These are phyloP conservation scores for Vigna unguiculata DNA, from an alignment of 306 rosid genomes.

Conservation along the genomic window DNA sequence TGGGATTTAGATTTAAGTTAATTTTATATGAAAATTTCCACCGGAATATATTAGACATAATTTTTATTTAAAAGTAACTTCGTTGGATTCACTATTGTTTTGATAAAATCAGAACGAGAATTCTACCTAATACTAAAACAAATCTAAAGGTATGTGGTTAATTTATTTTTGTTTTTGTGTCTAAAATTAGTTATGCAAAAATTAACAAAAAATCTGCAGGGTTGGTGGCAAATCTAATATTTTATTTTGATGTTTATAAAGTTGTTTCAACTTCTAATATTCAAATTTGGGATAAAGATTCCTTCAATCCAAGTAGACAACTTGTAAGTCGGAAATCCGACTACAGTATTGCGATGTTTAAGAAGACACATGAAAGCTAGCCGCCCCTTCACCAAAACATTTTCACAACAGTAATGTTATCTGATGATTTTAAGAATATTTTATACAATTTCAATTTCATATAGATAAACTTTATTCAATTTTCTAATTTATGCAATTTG, in stretches of 20 bases:
- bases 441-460: too few relatives aligned
- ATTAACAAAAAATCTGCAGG: neutral
- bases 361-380: too few relatives aligned
- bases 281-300: neutral
- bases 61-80: neutral
- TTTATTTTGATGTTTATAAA: neutral
- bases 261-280: neutral
- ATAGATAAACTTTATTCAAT: too few relatives aligned
- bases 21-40: neutral
- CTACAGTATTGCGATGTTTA: neutral
- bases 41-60: neutral
- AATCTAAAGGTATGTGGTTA: neutral
- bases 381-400: too few relatives aligned
- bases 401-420: too few relatives aligned
- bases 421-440: too few relatives aligned
- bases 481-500: too few relatives aligned
- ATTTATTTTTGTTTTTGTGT: too few relatives aligned
- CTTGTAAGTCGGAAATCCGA: neutral
- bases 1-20: neutral
- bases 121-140: neutral
- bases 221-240: constrained; percentile 2
- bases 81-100: neutral
- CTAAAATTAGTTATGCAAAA: neutral
- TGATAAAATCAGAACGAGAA: neutral
- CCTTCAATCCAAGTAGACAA: neutral